phyloP scores from a whole-genome alignment of 345 rosid genomes.

The Rhizophora mangle region DNA sequence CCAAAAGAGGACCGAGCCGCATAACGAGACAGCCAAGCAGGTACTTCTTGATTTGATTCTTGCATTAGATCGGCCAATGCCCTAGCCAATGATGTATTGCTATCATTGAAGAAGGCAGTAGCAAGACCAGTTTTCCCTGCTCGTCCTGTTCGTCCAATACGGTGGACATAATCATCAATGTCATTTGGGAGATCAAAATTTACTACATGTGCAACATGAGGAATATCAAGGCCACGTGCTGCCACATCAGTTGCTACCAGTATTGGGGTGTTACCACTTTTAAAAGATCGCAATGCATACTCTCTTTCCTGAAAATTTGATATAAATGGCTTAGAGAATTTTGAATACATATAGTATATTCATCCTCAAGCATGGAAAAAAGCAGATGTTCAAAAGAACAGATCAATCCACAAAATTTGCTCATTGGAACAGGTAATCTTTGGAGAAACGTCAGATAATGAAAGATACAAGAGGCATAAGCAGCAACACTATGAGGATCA shows the following conservation, averaged over 20 bases:
- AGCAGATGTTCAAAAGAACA: background rate
- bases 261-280: slow-evolving; percentile 84
- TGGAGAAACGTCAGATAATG: too few species aligned
- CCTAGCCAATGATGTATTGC: slow-evolving; percentile 68
- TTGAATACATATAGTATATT: background rate
- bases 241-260: slow-evolving; percentile 97
- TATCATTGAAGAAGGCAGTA: slow-evolving; percentile 91
- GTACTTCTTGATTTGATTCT: slow-evolving; percentile 95
- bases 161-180: slow-evolving; percentile 94
- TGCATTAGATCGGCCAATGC: slow-evolving; percentile 75
- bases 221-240: slow-evolving; percentile 94
- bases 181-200: slow-evolving; percentile 96
- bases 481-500: too few species aligned
- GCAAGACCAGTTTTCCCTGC: slow-evolving; percentile 94
- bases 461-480: too few species aligned
- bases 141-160: slow-evolving; percentile 96
- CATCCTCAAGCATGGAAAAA: background rate
- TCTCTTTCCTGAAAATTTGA: slow-evolving; percentile 78
- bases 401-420: background rate
- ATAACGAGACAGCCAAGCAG: slow-evolving; percentile 82
- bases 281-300: slow-evolving; percentile 74
- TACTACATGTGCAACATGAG: slow-evolving; percentile 90
- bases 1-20: slow-evolving; percentile 65
- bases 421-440: too few species aligned
- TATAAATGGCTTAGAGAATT: background rate